phyloP scores from a whole-genome alignment of 2,329 filamentous ascomycete genomes.

The Aspergillus sclerotialis region DNA sequence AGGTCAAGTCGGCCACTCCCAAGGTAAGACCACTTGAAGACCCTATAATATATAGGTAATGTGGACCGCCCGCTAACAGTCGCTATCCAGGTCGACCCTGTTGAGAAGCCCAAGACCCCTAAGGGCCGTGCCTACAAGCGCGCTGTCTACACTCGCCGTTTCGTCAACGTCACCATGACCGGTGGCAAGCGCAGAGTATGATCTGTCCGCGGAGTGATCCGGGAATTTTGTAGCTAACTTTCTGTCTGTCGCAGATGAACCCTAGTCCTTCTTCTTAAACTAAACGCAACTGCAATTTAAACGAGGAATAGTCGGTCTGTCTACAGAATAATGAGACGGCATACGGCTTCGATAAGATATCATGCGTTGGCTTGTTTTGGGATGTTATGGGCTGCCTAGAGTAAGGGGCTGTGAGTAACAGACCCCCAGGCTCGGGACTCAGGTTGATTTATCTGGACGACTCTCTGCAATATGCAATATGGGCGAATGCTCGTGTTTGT shows the following conservation, averaged over 20 bases:
- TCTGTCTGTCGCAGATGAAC: constrained; percentile 66
- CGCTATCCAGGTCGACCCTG: constrained; percentile 1
- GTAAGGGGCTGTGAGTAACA: background rate
- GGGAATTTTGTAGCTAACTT: no score
- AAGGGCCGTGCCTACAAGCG: constrained; percentile 98
- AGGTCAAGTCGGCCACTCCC: constrained; percentile 80
- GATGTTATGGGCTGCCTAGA: background rate
- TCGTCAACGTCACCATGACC: constrained; percentile 96
- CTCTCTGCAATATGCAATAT: background rate
- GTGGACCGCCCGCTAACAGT: background rate
- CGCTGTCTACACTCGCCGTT: constrained; percentile 90
- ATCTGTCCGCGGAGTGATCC: no score
- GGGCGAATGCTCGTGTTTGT: background rate
- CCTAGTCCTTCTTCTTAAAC: constrained; percentile 54
- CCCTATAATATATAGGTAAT: background rate
- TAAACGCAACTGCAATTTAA: constrained; percentile 1
- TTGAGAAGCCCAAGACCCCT: constrained; percentile 90
- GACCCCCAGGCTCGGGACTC: background rate
- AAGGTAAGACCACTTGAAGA: constrained; percentile 32
- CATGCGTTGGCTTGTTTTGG: background rate
- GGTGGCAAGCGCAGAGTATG: constrained; percentile 96
- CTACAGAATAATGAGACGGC: no score
- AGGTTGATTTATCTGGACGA: background rate
- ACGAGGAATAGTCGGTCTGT: no score
- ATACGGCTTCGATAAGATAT: background rate